phyloP scores from a whole-genome alignment of 192 early-diverging fungal species.

The Glomus cerebriforme region DNA sequence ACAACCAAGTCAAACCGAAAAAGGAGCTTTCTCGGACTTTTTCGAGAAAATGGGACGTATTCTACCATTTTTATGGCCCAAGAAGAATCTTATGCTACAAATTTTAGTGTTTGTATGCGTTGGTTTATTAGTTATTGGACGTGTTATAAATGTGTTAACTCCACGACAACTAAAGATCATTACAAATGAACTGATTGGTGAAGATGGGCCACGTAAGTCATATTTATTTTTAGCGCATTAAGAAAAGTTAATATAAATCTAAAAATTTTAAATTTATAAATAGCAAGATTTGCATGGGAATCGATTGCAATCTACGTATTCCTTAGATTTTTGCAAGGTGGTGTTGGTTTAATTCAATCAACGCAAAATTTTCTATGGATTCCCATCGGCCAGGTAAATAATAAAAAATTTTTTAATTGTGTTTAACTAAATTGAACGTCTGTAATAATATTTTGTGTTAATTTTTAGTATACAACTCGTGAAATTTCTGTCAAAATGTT shows the following conservation, averaged over 20 bases:
- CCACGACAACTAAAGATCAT: constrained; percentile 83
- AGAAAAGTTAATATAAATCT: not conserved
- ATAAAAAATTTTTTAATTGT: not conserved
- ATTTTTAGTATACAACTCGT: constrained; percentile 72
- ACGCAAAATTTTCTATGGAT: constrained; percentile 90
- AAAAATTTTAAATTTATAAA: not conserved
- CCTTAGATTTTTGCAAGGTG: constrained; percentile 75
- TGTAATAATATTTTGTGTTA: not conserved
- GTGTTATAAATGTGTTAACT: constrained; percentile 81
- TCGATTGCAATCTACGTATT: constrained; percentile 63
- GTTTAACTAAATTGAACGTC: no score
- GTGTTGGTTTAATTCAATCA: constrained; percentile 74
- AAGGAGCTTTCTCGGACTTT: constrained; percentile 47
- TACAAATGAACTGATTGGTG: constrained; percentile 64
- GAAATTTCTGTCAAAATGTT: constrained; percentile 92
- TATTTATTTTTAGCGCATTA: not conserved
- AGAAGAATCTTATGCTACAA: constrained; percentile 59
- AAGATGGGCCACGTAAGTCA: constrained; percentile 10
- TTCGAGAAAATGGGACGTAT: constrained; percentile 63
- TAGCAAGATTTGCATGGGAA: constrained; percentile 50
- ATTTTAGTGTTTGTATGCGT: constrained; percentile 71
- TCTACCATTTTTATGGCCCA: constrained; percentile 86
- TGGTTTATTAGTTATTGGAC: constrained; percentile 60
- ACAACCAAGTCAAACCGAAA: constrained; percentile 3
- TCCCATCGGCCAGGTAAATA: constrained; percentile 73